These are phyloP conservation scores for Zarea fungicola DNA, from an alignment of 2,329 filamentous ascomycete species.

Conservation along the genomic window DNA sequence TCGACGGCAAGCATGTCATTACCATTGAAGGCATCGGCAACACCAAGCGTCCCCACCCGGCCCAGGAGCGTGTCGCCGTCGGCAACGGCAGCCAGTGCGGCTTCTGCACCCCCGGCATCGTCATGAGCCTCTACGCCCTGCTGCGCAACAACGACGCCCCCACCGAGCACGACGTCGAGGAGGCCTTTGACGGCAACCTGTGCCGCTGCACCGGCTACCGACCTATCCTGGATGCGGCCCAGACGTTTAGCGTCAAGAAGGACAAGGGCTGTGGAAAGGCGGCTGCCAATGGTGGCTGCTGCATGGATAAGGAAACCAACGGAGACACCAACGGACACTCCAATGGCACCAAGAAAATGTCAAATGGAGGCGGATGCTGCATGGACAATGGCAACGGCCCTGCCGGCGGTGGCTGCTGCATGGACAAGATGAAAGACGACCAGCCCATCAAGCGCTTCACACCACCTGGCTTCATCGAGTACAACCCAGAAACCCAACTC, in stretches of 20 bases:
- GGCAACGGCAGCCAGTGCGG: conserved; percentile 88
- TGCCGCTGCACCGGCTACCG: conserved; percentile 95
- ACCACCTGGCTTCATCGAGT: conserved; percentile 87
- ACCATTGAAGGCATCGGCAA: conserved; percentile 95
- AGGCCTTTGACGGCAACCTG: conserved; percentile 94
- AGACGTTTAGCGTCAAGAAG: conserved; percentile 67
- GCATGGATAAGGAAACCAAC: conserved; percentile 32
- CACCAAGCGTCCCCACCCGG: conserved; percentile 78
- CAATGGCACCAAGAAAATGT: neutral
- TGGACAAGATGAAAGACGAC: conserved; percentile 49
- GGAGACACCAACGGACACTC: conserved; percentile 14
- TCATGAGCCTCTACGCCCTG: conserved; percentile 94
- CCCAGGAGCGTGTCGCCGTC: conserved; percentile 86
- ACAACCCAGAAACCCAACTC: conserved; percentile 87
- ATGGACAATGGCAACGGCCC: conserved; percentile 56
- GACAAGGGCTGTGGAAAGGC: conserved; percentile 36
- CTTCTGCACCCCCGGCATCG: conserved; percentile 96
- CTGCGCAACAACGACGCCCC: conserved; percentile 78
- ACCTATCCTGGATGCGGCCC: conserved; percentile 88
- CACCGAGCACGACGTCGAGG: conserved; percentile 78
- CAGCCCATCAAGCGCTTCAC: conserved; percentile 65
- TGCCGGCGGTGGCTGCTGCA: conserved; percentile 58
- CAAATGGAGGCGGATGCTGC: conserved; percentile 55
- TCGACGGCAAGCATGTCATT: conserved; percentile 97
- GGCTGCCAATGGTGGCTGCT: conserved; percentile 4